phyloP scores from a whole-genome alignment of 352 stramenopile species.

The Pythium folliculosum region DNA sequence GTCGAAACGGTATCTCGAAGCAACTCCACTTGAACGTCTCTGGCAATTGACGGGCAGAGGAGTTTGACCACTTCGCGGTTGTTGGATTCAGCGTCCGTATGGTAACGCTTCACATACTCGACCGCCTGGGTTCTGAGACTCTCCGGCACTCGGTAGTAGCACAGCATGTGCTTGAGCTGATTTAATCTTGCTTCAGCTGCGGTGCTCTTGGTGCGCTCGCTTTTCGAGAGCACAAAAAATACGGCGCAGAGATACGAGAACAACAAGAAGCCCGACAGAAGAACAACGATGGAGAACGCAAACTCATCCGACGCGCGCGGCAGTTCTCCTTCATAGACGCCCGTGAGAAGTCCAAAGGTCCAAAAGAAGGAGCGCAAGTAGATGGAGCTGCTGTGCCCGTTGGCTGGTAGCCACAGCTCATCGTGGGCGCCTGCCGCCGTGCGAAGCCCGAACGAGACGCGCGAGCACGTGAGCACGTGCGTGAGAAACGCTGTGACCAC shows the following conservation, averaged over 20 bases:
- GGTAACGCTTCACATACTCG: slow-evolving; percentile 66
- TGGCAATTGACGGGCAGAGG: slow-evolving; percentile 71
- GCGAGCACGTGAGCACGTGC: slow-evolving; percentile 52
- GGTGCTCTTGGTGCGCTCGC: slow-evolving; percentile 46
- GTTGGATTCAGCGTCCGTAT: slow-evolving; percentile 70
- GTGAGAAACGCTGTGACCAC: slow-evolving; percentile 38
- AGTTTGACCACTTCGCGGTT: slow-evolving; percentile 63
- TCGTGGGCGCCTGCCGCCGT: slow-evolving; percentile 5
- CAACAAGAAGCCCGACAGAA: slow-evolving; percentile 54
- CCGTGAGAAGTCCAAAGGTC: slow-evolving; percentile 60
- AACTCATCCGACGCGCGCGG: slow-evolving; percentile 40
- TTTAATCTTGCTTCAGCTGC: slow-evolving; percentile 56
- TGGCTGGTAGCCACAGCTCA: slow-evolving; percentile 29
- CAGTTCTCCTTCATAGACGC: slow-evolving; percentile 51
- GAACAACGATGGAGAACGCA: slow-evolving; percentile 47
- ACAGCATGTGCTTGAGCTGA: slow-evolving; percentile 65
- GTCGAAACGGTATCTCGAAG: slow-evolving; percentile 49
- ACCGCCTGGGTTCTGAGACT: slow-evolving; percentile 49
- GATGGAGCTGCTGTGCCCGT: background rate
- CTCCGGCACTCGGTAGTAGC: slow-evolving; percentile 63
- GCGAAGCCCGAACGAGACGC: slow-evolving; percentile 41
- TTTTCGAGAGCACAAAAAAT: slow-evolving; percentile 74
- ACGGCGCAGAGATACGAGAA: slow-evolving; percentile 67
- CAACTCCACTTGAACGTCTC: slow-evolving; percentile 75
- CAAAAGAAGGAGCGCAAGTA: slow-evolving; percentile 53